Base-by-base conservation (phyloP, 768 basidiomycete species). In the Leccinum boreale region DNA sequence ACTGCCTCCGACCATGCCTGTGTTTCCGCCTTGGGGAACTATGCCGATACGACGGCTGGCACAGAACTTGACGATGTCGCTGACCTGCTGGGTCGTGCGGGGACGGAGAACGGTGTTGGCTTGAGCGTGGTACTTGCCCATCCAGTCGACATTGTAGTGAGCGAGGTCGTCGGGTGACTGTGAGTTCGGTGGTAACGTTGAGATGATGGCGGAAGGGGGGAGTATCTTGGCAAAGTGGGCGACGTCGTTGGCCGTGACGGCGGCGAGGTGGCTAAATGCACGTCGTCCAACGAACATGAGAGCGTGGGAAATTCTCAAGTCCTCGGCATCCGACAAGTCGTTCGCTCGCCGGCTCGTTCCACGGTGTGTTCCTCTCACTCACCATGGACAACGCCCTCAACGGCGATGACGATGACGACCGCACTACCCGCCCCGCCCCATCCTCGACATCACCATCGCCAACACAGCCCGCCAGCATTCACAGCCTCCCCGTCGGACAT, bases 21-120 rank as follows among this genome's bases (percentile, higher is more conserved):
- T 99, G 76, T 99, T 99, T 48, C 97, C 97, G 49, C 97, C 96
- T 73, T 99, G 97, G 2, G 97, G 97, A 2, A 97, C 94, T 54
- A 98, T 83, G n/a, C 87, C 87, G 44, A 99, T 89, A 55, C 83
- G 80, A 56, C 85, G 81, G 54, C 87, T 79, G 64, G 87, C 85
- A 73, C 97, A 98, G 79, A 87, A 92, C 69, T 86, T 87, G 68
- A 98, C 78, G 54, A 98, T 89, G 63, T 89, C 77, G 71, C 88
- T 89, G 69, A 98, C 94, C 75, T 99, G 86, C 59, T 90, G 76
- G 0, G 92, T 90, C 2, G 90, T 86, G 65, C 86, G 90, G 5
- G 97, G 97, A 70, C 89, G 92, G 52, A 98, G 78, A 12, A 99
- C 90, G 26, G 94, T 89, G 15, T 85, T 85, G 9, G 92, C 85